Conservation (phyloP, 202 grass and related monocot species). For the Panicum hallii region DNA sequence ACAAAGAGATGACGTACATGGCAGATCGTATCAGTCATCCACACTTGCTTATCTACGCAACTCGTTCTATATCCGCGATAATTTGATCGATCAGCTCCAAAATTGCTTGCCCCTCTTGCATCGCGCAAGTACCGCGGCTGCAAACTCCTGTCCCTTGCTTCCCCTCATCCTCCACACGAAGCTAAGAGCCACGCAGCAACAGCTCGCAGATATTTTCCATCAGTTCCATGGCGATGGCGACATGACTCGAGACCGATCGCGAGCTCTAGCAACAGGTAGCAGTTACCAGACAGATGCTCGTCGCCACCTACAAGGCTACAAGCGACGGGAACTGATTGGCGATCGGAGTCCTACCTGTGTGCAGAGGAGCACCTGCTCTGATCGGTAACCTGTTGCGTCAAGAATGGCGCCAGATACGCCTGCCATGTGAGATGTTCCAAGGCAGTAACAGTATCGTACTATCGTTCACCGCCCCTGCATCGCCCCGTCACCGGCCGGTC, state of each 20-base stretch:
- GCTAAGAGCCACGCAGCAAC: not conserved
- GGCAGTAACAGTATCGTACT: too few relatives aligned
- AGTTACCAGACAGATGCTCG: not conserved
- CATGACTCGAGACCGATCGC: not conserved
- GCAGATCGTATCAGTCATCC: not conserved
- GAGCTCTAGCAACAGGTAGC: not conserved
- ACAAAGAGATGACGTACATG: too few relatives aligned
- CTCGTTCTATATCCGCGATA: not conserved
- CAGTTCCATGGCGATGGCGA: not conserved
- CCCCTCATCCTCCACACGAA: not conserved
- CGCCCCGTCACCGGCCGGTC: not conserved
- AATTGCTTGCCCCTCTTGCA: not conserved
- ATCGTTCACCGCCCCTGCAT: not conserved
- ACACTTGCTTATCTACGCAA: not conserved
- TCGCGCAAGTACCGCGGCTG: not conserved
- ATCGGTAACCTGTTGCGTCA: constrained; percentile 23
- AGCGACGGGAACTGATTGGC: not conserved
- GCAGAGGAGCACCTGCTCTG: constrained; percentile 16
- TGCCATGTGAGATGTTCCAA: constrained; percentile 9
- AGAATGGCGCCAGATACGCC: not conserved
- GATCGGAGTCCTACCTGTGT: constrained; percentile 15
- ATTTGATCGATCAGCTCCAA: too few relatives aligned
- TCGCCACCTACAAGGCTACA: not conserved
- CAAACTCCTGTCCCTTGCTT: not conserved
- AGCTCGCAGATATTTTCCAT: not conserved